These are phyloP conservation scores for Talaromyces liani DNA, from an alignment of 495 filamentous ascomycete species.

Conservation along the genomic window DNA sequence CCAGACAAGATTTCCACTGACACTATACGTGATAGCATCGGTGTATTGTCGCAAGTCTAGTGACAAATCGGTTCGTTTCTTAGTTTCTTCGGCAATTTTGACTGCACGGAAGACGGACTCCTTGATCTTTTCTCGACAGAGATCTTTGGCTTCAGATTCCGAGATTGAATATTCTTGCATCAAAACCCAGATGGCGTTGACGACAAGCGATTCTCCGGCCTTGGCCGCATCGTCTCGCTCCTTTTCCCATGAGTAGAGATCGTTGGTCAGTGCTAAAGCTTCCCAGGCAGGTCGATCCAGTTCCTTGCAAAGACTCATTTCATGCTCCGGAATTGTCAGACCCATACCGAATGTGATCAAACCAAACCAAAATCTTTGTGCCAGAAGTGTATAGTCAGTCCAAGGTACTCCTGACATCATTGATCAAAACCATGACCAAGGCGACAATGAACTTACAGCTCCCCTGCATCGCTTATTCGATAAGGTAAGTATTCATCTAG, in stretches of 20 bases:
- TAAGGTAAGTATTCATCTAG: background rate
- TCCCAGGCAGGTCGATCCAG: background rate
- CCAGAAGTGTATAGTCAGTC: background rate
- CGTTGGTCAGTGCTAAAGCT: slow-evolving; percentile 4
- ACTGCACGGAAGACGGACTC: background rate
- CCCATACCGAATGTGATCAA: slow-evolving; percentile 2
- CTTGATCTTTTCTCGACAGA: slow-evolving; percentile 1
- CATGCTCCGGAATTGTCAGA: slow-evolving; percentile 2
- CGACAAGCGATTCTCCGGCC: background rate
- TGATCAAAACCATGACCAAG: background rate
- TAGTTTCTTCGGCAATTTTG: background rate
- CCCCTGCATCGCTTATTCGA: background rate
- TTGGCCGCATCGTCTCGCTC: background rate
- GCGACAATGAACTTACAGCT: background rate
- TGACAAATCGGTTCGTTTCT: background rate
- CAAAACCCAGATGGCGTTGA: slow-evolving; percentile 3
- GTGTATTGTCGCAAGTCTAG: background rate
- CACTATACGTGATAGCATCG: slow-evolving; percentile 1
- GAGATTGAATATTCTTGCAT: background rate
- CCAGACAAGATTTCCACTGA: slow-evolving; percentile 2
- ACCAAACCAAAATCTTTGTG: slow-evolving; percentile 1
- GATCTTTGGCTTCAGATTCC: background rate
- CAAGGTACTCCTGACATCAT: background rate
- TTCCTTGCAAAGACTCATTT: background rate
- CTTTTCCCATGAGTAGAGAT: slow-evolving; percentile 4